A percentile compares a stretch with the other conserved stretches of the same genome.
phyloP scores from a whole-genome alignment of 305 asterid genomes.

The Fraxinus sp. region DNA sequence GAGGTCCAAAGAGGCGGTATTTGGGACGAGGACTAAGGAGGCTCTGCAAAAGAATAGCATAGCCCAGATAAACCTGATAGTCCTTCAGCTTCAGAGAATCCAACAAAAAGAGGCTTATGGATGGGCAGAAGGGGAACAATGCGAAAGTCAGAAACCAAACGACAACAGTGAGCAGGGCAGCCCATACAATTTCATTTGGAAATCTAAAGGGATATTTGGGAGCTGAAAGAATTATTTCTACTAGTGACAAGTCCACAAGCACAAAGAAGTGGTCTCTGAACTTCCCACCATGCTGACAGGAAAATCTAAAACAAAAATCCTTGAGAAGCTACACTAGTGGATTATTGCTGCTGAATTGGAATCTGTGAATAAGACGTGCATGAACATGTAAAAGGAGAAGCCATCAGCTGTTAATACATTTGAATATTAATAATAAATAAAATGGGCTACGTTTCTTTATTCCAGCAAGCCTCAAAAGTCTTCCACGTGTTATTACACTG shows the following conservation, averaged over 20 bases:
- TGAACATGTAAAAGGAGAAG: constrained; percentile 16
- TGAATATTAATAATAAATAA: no score
- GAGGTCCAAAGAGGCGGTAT: no score
- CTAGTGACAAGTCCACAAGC: constrained; percentile 9
- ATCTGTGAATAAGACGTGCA: constrained; percentile 21
- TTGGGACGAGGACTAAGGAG: no score
- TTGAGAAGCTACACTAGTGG: no score
- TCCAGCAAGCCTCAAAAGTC: no score
- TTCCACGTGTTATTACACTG: no score
- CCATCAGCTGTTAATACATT: background rate
- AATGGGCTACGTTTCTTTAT: no score
- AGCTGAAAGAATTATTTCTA: background rate
- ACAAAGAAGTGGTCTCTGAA: constrained; percentile 21
- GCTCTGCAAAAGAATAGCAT: no score
- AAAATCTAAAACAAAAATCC: no score
- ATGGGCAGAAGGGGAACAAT: constrained; percentile 4
- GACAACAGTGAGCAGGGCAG: background rate
- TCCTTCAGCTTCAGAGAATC: no score
- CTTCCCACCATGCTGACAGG: constrained; percentile 32
- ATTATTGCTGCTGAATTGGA: constrained; percentile 10
- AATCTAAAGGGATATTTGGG: constrained; percentile 17
- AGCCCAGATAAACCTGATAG: no score
- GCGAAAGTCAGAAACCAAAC: constrained; percentile 4
- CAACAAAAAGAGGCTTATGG: no score
- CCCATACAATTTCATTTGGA: background rate